Evolutionary conservation across 352 stramenopile species (phyloP), one percentile per base, ranked within the genome.

Genomic region (Pythium guiyangense): DNA sequence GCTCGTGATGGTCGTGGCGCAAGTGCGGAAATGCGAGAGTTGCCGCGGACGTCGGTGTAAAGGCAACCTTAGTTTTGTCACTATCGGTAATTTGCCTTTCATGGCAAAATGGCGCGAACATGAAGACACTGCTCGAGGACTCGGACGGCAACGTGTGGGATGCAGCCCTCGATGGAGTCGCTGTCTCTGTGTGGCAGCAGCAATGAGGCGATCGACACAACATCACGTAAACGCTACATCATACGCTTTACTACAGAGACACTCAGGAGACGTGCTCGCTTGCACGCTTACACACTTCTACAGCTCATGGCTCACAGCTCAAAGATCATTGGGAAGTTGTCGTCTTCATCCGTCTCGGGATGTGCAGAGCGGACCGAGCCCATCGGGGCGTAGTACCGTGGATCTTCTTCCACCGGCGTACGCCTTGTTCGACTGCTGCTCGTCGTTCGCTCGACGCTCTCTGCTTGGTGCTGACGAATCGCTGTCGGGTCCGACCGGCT

Each of bases 391-490:
- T 63, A 59, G 45, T 59, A 54, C 31, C 48, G 58, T n/a, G 42
- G 18, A 8, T 49, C 40, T 6, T 62, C 54, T 34, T 39, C 22
- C 6, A 46, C 15, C 45, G 12, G 31, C n/a, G 49, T 20, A 12
- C 31, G 17, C 5, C 10, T 25, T 27, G 37, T 14, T 10, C 18
- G 20, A 8, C 15, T 26, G 25, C 22, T 47, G 31, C 14, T 54
- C 29, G 8, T 25, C 54, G 35, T 18, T 57, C 15, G 11, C 2
- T 17, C 8, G 42, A 26, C 40, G 55, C 47, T 54, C 15, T 49
- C 35, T 49, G 49, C 52, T 45, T 61, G 59, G 29, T 66, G 44
- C 18, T 56, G 37, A 4, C 44, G 48, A 49, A 66, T 60, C 29
- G 49, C 40, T 18, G 48, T 20, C 9, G 52, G 52, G 34, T 66